Base-by-base conservation (phyloP, 2,329 filamentous ascomycete species). In the Penicillium sp. region DNA sequence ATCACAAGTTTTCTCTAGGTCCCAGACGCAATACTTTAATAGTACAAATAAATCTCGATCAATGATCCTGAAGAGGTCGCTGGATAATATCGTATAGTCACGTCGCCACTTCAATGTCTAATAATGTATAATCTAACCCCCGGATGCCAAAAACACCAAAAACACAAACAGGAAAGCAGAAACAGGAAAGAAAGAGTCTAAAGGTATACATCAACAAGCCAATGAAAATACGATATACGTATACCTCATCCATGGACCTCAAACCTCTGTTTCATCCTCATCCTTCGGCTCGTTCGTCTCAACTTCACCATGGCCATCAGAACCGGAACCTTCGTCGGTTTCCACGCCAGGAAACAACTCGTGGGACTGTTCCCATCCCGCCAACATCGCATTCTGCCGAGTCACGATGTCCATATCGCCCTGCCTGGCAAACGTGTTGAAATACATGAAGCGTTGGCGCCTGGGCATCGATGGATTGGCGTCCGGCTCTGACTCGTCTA, bases 71-170 rank as follows among this genome's bases (percentile, higher is more conserved):
- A 11, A 71, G 49, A 8, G 82, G 68, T 59, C 84, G 78, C 71
- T 95, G 88, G 53, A 93, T 90, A 37, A 96, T 96, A 70, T 96
- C 90, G 27, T 39, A 19, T 19, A 39, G 7, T 4, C 8, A 39
- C n/a, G n/a, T 1, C 7, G 8, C n/a, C 16, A 39, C 9, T 39
- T 4, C 35, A 33, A 33, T 16, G 31, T n/a, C 35, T 39, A 9
- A 19, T 10, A 39, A 39, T 37, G 35, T 37, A 37, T 37, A 9
- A 19, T 19, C 2, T 19, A 19, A 37, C n/a, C 35, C 11, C 6
- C 35, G 3, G 19, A 5, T 39, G 19, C 35, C 35, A 11, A 10
- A 35, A 37, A 37, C 16, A 39, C n/a, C n/a, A 39, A 39, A 37
- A 37, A 39, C 1, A 11, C 8, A 39, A 2, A 4, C 4, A 3